Evolutionary conservation across 176 grass and related monocot species (phyloP).

Genomic region (Carex parvula): DNA sequence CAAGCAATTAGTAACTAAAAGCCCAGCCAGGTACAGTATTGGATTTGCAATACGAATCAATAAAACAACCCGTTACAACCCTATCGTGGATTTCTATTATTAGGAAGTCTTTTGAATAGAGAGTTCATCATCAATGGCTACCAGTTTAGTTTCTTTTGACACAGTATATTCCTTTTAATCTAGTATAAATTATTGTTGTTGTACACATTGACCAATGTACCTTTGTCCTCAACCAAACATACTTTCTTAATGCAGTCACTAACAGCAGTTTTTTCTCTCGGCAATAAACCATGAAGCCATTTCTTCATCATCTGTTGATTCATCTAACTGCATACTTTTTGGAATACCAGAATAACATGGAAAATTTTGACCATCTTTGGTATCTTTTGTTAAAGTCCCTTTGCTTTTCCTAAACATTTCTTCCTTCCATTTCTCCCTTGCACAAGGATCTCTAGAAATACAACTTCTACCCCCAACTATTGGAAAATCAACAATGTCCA

Average conservation of each 20-base stretch:
- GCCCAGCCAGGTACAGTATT: neutral
- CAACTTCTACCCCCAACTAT: slow-evolving; percentile 55
- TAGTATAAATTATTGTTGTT: neutral
- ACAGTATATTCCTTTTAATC: neutral
- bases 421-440: slow-evolving; percentile 71
- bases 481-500: slow-evolving; percentile 45
- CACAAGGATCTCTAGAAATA: slow-evolving; percentile 47
- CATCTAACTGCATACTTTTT: slow-evolving; percentile 17
- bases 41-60: neutral
- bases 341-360: neutral
- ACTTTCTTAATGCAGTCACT: neutral
- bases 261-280: neutral
- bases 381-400: slow-evolving; percentile 14
- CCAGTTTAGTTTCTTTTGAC: neutral
- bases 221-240: neutral
- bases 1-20: neutral
- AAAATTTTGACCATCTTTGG: slow-evolving; percentile 3
- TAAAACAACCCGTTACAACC: neutral
- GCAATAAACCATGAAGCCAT: slow-evolving; percentile 38
- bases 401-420: slow-evolving; percentile 52
- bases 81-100: neutral
- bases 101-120: neutral
- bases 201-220: neutral
- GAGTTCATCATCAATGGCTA: neutral
- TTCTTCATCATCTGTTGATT: slow-evolving; percentile 33